Percentiles rank a stretch among this genome's conserved stretches.
These are phyloP conservation scores for Adansonia digitata DNA, from an alignment of 345 rosid species.

Conservation along the genomic window DNA sequence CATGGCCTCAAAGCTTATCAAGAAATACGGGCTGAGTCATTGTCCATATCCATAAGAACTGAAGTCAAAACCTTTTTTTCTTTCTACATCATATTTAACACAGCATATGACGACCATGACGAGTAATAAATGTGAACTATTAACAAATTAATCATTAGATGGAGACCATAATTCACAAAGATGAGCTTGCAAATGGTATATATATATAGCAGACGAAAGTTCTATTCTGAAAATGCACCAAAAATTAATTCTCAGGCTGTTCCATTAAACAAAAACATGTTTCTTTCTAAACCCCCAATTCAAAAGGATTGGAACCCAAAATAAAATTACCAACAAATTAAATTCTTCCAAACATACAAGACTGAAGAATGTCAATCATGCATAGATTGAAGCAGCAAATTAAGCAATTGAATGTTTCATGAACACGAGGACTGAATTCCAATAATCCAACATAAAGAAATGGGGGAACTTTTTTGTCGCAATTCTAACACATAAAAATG, in stretches of 20 bases:
- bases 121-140: conserved; percentile 1
- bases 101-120: not conserved
- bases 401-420: not conserved
- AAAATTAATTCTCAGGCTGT: not conserved
- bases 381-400: not conserved
- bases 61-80: not conserved
- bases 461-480: conserved; percentile 33
- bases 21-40: conserved; percentile 10
- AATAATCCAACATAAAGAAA: not conserved
- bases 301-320: not conserved
- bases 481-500: conserved; percentile 6
- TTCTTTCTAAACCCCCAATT: not conserved
- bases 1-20: conserved; percentile 13
- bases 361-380: conserved; percentile 5
- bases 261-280: not conserved
- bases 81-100: not conserved
- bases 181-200: not conserved
- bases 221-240: not conserved
- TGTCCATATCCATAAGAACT: not conserved
- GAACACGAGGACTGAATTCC: not conserved
- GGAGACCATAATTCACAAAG: not conserved
- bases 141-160: not conserved
- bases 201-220: conserved; percentile 1
- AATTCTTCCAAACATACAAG: not conserved
- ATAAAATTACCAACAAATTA: conserved; percentile 1